A percentile compares a stretch with the other conserved stretches of the same genome.
Evolutionary conservation across 164 flowering plant species (phyloP).

Genomic region (Hamamelis virginiana): DNA sequence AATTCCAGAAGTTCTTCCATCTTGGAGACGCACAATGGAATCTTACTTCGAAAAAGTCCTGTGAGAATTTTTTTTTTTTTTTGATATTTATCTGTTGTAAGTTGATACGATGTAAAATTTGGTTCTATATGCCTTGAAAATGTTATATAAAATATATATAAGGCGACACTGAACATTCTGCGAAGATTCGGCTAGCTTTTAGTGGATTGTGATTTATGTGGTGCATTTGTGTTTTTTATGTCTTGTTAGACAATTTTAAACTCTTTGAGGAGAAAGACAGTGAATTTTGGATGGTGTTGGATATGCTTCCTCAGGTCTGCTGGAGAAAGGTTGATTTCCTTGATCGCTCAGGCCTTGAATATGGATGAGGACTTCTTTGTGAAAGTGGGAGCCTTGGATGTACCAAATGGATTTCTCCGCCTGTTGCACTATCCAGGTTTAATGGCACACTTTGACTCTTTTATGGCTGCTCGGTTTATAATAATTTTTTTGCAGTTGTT

Average conservation of each 20-base stretch:
- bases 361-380: slow-evolving; percentile 67
- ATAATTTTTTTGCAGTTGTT: neutral
- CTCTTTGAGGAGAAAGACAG: neutral
- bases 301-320: slow-evolving; percentile 42
- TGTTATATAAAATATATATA: neutral
- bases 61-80: slow-evolving; percentile 51
- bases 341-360: slow-evolving; percentile 70
- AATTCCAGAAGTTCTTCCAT: slow-evolving; percentile 49
- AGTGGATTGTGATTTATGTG: neutral
- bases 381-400: slow-evolving; percentile 54
- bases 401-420: slow-evolving; percentile 55
- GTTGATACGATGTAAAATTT: too few species aligned
- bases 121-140: neutral
- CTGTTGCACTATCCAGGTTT: slow-evolving; percentile 86
- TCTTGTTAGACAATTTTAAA: neutral
- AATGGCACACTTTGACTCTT: slow-evolving; percentile 3
- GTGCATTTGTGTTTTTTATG: neutral
- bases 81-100: neutral
- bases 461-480: neutral
- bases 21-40: slow-evolving; percentile 77
- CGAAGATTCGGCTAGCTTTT: neutral
- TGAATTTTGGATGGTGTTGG: neutral
- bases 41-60: slow-evolving; percentile 44
- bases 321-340: slow-evolving; percentile 45
- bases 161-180: neutral